Evolutionary conservation across 805 yeast genomes (phyloP), one percentile per base, ranked within the genome.

Genomic region (Candida palmyrensis): DNA sequence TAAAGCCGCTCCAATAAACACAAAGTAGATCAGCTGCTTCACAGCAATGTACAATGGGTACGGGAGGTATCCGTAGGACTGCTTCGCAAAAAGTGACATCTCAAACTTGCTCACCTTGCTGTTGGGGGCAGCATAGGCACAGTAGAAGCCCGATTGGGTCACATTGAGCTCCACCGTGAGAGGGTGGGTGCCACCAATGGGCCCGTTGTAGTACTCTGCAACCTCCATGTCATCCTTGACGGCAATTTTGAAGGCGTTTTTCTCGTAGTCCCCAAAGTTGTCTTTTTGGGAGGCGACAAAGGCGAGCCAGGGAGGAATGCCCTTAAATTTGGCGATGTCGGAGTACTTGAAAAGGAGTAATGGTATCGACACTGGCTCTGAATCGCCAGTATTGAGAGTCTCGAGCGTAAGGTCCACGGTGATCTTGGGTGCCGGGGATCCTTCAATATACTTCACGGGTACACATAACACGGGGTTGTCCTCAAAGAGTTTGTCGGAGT

Each of bases 51-150:
- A 47, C 9, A 30, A 29, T 3, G 40, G 9, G 29, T 36, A 49
- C 10, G 45, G 36, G 36, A 58, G 46, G 32, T 51, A 43, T 4
- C 66, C 66, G 22, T 48, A 45, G 1, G 55, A 43, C 28, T 11
- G 9, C 11, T 21, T 9, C 10, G 11, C 9, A 9, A 9, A 11
- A 21, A 51, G 31, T 5, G 24, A 6, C 16, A 49, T 22, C 10
- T 36, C 32, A 4, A 22, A n/a, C 8, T 41, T 28, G 1, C 31
- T 39, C n/a, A 36, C 37, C 6, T 43, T 45, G 3, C 24, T 18
- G 4, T 53, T 53, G 6, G 55, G 53, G 3, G 52, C 56, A 24
- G 54, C 39, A 33, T 54, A 59, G 6, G 55, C 53, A 42, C 66
- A 59, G 37, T 57, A 59, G 14, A 44, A 27, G 2, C 64, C 66